Conservation (phyloP, 768 basidiomycete genomes). For the Leccinum ochraceum region DNA sequence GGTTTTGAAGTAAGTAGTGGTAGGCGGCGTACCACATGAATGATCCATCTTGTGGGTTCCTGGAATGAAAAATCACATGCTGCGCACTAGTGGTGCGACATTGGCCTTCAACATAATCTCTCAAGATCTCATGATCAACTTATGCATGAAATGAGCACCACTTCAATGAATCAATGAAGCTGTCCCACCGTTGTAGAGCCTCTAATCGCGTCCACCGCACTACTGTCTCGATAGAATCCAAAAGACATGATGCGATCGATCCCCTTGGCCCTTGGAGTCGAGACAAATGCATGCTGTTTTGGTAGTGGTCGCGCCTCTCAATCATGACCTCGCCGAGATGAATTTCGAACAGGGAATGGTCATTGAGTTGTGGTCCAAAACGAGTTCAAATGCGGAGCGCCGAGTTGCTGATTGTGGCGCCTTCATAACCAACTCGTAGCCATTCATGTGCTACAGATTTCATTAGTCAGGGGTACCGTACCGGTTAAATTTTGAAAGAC, state of each 20-base stretch:
- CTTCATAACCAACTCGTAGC: background rate
- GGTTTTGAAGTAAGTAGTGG: background rate
- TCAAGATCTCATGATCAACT: background rate
- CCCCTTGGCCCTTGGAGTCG: background rate
- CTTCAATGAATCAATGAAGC: background rate
- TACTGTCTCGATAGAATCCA: background rate
- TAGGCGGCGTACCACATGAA: background rate
- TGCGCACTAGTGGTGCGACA: background rate
- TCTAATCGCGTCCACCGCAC: slow-evolving; percentile 1
- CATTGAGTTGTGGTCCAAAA: background rate
- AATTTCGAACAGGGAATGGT: background rate
- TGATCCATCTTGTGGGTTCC: background rate
- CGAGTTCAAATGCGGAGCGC: background rate
- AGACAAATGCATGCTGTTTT: background rate
- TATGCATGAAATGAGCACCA: background rate
- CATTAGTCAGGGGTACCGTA: background rate
- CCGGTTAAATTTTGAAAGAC: background rate
- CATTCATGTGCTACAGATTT: background rate
- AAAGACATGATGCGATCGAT: background rate
- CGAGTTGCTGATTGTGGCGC: background rate
- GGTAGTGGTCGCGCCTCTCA: background rate
- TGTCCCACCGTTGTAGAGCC: background rate
- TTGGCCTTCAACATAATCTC: background rate
- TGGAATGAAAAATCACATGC: background rate
- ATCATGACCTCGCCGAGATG: no score